Evolutionary conservation across 2,329 filamentous ascomycete genomes (phyloP).

Genomic region (Fusarium veterinarium): DNA sequence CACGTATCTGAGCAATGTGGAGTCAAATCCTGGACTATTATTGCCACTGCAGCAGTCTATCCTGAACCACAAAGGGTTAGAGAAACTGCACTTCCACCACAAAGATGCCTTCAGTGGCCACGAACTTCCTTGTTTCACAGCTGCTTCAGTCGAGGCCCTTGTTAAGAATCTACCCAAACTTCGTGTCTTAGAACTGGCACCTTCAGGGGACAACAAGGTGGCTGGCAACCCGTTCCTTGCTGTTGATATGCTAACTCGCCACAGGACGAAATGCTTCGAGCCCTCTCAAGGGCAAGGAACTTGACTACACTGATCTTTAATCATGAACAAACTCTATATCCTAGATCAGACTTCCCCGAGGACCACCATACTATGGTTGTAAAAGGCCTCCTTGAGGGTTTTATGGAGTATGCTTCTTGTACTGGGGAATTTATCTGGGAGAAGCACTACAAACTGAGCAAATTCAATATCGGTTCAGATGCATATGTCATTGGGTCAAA

Average conservation of each 20-base stretch:
- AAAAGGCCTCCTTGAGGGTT: background rate
- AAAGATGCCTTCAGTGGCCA: too few relatives aligned
- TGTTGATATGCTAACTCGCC: background rate
- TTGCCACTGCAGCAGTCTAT: background rate
- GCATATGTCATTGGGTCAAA: background rate
- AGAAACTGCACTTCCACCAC: background rate
- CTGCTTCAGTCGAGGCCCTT: background rate
- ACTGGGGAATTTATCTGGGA: background rate
- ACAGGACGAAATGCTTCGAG: background rate
- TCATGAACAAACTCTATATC: background rate
- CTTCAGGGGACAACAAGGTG: background rate
- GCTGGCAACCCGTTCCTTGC: background rate
- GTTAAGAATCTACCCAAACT: background rate
- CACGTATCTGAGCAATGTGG: fast-evolving
- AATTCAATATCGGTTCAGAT: background rate
- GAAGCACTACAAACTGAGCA: background rate
- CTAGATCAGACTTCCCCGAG: background rate
- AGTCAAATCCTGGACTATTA: background rate
- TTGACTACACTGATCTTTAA: background rate
- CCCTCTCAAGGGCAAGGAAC: background rate
- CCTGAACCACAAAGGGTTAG: background rate
- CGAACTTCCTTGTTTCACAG: background rate
- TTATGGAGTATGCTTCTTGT: background rate
- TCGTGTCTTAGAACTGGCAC: background rate
- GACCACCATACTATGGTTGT: background rate